These are phyloP conservation scores for Beauveria australis DNA, from an alignment of 2,329 filamentous ascomycete genomes.

Conservation along the genomic window DNA sequence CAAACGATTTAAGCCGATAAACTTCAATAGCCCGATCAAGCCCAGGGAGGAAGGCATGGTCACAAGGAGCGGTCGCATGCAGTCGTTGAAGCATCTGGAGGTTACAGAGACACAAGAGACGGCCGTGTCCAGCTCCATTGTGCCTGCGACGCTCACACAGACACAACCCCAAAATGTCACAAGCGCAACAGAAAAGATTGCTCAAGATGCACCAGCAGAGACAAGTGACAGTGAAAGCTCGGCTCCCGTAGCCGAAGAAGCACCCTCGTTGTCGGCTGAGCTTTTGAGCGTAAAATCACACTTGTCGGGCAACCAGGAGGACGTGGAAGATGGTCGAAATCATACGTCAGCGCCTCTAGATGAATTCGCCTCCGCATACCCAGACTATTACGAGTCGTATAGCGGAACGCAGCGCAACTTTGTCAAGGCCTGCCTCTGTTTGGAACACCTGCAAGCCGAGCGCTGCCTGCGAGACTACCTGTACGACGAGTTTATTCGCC, in stretches of 20 bases:
- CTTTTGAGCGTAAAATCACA: neutral
- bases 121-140: slow-evolving; percentile 22
- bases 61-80: slow-evolving; percentile 14
- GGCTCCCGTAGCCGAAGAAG: neutral
- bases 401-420: slow-evolving; percentile 33
- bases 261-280: neutral
- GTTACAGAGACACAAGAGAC: slow-evolving; percentile 19
- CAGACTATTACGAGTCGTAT: slow-evolving; percentile 32
- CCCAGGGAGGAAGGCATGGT: neutral
- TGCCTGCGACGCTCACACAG: slow-evolving; percentile 20
- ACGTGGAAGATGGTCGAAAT: neutral
- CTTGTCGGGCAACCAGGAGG: neutral
- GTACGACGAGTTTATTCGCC: slow-evolving; percentile 45
- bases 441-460: slow-evolving; percentile 29
- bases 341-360: slow-evolving; percentile 23
- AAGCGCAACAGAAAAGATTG: neutral
- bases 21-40: slow-evolving; percentile 16
- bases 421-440: slow-evolving; percentile 34
- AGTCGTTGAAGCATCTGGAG: slow-evolving; percentile 18
- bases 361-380: slow-evolving; percentile 35
- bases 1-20: slow-evolving; percentile 20
- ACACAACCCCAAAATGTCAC: slow-evolving; percentile 14
- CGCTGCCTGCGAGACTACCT: slow-evolving; percentile 32
- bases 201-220: neutral
- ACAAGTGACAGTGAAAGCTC: neutral